Evolutionary conservation across 1,284 basidiomycete genomes (phyloP).

Genomic region (Puccinia coronata): DNA sequence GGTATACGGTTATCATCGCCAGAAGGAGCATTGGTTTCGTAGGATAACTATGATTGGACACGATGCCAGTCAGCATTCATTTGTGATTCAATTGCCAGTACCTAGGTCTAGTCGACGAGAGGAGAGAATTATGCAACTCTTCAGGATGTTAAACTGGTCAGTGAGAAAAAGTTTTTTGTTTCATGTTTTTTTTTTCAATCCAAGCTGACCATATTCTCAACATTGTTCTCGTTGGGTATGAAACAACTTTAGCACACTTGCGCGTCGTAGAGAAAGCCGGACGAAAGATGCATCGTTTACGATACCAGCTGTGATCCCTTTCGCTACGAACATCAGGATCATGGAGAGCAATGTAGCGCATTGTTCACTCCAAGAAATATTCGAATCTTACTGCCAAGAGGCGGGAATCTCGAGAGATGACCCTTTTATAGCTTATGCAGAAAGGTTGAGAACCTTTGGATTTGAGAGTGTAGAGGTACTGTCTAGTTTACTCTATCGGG

Average conservation of each 20-base stretch:
- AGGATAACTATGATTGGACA: slow-evolving; percentile 89
- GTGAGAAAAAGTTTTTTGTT: slow-evolving; percentile 58
- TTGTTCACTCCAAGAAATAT: slow-evolving; percentile 87
- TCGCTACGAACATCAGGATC: slow-evolving; percentile 79
- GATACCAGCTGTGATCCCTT: slow-evolving; percentile 81
- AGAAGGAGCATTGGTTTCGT: slow-evolving; percentile 81
- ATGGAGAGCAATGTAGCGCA: slow-evolving; percentile 90
- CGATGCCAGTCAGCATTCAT: slow-evolving; percentile 83
- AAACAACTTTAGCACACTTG: slow-evolving; percentile 67
- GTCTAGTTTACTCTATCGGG: neutral
- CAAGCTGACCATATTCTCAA: slow-evolving; percentile 26
- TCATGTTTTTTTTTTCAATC: slow-evolving; percentile 50
- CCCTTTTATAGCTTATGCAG: slow-evolving; percentile 77
- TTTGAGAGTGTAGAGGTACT: slow-evolving; percentile 70
- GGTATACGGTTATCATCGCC: slow-evolving; percentile 83
- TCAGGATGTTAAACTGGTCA: slow-evolving; percentile 88
- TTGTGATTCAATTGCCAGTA: slow-evolving; percentile 87
- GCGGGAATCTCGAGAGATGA: slow-evolving; percentile 82
- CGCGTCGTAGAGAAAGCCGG: slow-evolving; percentile 85
- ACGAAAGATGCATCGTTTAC: slow-evolving; percentile 91
- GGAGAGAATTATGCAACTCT: slow-evolving; percentile 86
- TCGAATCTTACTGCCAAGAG: slow-evolving; percentile 82
- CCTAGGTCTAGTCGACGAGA: slow-evolving; percentile 86
- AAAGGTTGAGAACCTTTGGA: slow-evolving; percentile 57
- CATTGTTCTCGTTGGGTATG: neutral